Base-by-base conservation (phyloP, 371 early-diverging fungal species). In the Dichotomocladium elegans region DNA sequence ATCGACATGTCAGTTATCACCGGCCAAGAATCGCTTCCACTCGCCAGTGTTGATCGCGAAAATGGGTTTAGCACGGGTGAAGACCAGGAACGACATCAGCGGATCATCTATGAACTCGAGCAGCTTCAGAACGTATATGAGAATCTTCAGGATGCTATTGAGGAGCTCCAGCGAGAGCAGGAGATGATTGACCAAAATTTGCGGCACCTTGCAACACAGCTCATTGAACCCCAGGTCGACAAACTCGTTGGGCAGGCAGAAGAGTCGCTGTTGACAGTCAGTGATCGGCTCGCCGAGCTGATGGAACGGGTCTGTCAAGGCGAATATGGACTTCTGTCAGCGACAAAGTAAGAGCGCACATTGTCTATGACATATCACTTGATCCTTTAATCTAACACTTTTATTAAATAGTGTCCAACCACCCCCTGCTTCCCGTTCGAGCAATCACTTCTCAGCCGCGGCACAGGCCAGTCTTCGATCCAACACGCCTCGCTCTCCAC, bases 81-180 rank as follows among this genome's bases (percentile, higher is more conserved):
- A 6, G 80, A 75, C 4, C 52, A 74, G 45, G 83, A 82, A 41
- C 68, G 78, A 0, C 77, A 79, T 27, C 79, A 80, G n/a, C 58
- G 80, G 70, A 78, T 80, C 28, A 50, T 80, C 12, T 72, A 77
- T 22, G 83, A 83, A 53, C 57, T 83, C 50, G 83, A 81, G 30
- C 81, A 77, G 40, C 47, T 81, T 12, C 68, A 79, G 4, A 66
- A 67, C 26, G 75, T 78, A 3, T 74, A 83, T 47, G 59, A 68
- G 40, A 62, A 54, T 44, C 34, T 76, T 15, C 65, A 72, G 17
- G 68, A 64, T 17, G 64, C 66, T 0, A 61, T 72, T 27, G 64
- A 64, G 12, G 67, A 70, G 11, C 45, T 72, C n/a, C 68, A 70
- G 44, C 60, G 70, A 8, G 73, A 76, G 21, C 77, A 76, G 43